A percentile compares a stretch with the other conserved stretches of the same genome.
Evolutionary conservation across 2,329 filamentous ascomycete species (phyloP).

Genomic region (Ophiobolus disseminans): DNA sequence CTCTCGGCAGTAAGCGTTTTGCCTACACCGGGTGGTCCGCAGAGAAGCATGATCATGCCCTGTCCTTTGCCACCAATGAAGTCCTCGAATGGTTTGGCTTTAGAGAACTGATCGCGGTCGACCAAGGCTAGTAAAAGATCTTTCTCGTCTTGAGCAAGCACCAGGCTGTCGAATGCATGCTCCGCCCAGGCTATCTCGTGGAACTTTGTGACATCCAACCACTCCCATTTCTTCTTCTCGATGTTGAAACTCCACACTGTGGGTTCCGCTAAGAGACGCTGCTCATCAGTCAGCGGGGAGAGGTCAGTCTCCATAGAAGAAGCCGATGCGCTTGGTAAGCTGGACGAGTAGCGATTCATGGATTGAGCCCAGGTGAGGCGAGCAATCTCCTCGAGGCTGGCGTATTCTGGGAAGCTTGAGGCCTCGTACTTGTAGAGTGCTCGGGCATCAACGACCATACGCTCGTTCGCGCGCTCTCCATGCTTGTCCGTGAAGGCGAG

Average conservation of each 20-base stretch:
- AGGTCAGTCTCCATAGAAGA: conserved; percentile 9
- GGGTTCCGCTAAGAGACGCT: conserved; percentile 17
- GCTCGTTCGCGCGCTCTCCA: conserved; percentile 11
- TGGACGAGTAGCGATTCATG: conserved; percentile 18
- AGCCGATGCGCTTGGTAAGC: neutral
- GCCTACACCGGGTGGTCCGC: conserved; percentile 26
- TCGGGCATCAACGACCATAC: conserved; percentile 17
- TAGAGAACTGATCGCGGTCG: conserved; percentile 51
- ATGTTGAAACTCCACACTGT: conserved; percentile 22
- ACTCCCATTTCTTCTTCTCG: conserved; percentile 26
- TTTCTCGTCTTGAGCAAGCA: conserved; percentile 58
- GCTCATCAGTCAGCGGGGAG: conserved; percentile 19
- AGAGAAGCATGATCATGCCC: conserved; percentile 25
- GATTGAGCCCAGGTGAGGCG: conserved; percentile 22
- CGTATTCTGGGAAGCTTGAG: conserved; percentile 13
- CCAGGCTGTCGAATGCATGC: conserved; percentile 57
- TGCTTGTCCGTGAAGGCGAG: conserved; percentile 46
- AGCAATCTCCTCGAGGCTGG: conserved; percentile 11
- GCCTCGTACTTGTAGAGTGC: conserved; percentile 16
- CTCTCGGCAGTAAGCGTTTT: conserved; percentile 23
- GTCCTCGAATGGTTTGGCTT: conserved; percentile 29
- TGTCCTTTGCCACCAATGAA: conserved; percentile 54
- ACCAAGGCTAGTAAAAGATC: conserved; percentile 57
- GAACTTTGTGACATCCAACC: conserved; percentile 33
- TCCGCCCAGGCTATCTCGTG: conserved; percentile 55